Evolutionary conservation across 768 basidiomycete species (phyloP).

Genomic region (Podaxis carcinomalis): DNA sequence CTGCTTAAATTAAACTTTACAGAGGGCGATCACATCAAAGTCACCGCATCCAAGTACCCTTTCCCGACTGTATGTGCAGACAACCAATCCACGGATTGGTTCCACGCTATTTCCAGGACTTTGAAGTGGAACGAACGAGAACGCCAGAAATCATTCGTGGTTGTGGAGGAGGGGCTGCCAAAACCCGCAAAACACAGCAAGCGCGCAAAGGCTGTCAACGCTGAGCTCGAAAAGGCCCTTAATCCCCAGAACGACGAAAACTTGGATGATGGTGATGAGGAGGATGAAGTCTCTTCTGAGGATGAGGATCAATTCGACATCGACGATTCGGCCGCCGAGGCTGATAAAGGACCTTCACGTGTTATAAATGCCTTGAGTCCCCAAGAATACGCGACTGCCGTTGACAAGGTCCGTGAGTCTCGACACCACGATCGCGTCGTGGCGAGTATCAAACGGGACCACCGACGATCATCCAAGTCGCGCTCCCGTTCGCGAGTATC

Average conservation of each 20-base stretch:
- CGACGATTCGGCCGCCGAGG: constrained; percentile 76
- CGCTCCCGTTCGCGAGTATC: constrained; percentile 39
- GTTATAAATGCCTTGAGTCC: constrained; percentile 8
- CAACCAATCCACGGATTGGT: constrained; percentile 98
- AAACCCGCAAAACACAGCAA: constrained; percentile 30
- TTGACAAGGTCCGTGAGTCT: constrained; percentile 15
- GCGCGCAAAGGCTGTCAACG: constrained; percentile 17
- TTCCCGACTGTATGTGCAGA: constrained; percentile 99
- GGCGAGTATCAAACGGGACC: constrained; percentile 9
- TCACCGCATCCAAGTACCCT: constrained; percentile 94
- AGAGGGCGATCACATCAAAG: constrained; percentile 99
- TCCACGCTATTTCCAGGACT: constrained; percentile 93
- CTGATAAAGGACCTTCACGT: constrained; percentile 23
- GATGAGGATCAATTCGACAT: constrained; percentile 86
- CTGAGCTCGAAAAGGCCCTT: constrained; percentile 13
- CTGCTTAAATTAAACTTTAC: constrained; percentile 14
- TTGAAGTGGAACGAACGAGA: constrained; percentile 99
- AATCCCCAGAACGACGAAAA: constrained; percentile 37
- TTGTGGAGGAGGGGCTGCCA: constrained; percentile 83
- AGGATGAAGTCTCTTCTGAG: constrained; percentile 48
- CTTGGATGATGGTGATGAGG: constrained; percentile 45
- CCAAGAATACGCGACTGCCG: constrained; percentile 12
- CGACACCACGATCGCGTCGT: constrained; percentile 8
- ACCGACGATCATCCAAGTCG: constrained; percentile 28
- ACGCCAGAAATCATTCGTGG: constrained; percentile 97